Evolutionary conservation across 192 early-diverging fungal genomes (phyloP).

Genomic region (Podila verticillata): DNA sequence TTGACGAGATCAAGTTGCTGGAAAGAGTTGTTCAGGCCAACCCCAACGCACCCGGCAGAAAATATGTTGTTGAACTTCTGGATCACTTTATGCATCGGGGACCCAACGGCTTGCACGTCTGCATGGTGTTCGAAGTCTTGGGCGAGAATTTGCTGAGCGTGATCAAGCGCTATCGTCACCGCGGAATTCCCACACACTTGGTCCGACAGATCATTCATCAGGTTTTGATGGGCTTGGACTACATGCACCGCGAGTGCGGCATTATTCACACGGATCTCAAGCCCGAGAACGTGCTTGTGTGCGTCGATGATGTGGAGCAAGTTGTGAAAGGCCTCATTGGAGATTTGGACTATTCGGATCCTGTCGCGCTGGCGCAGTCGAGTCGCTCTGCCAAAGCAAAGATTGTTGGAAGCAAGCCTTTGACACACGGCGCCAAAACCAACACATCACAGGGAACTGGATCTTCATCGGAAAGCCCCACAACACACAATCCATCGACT

Average conservation of each 20-base stretch:
- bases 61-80: conserved; percentile 86
- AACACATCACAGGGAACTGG: neutral
- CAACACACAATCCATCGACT: conserved; percentile 12
- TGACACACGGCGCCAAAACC: conserved; percentile 11
- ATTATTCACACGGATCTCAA: conserved; percentile 99
- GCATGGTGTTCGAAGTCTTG: conserved; percentile 98
- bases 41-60: conserved; percentile 61
- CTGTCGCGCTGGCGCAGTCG: conserved; percentile 39
- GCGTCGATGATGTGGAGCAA: conserved; percentile 86
- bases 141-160: conserved; percentile 94
- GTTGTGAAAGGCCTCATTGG: conserved; percentile 63
- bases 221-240: conserved; percentile 91
- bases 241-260: conserved; percentile 91
- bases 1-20: conserved; percentile 96
- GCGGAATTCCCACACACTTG: conserved; percentile 85
- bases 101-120: conserved; percentile 90
- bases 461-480: neutral
- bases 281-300: conserved; percentile 97
- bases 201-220: conserved; percentile 94
- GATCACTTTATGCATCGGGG: conserved; percentile 93
- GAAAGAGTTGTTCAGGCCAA: conserved; percentile 80
- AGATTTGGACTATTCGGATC: conserved; percentile 56
- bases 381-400: conserved; percentile 39
- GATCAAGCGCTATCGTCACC: conserved; percentile 83
- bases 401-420: conserved; percentile 34